Evolutionary conservation across 2,329 filamentous ascomycete genomes (phyloP).

Genomic region (Cladosporium austrohemisphaericum): DNA sequence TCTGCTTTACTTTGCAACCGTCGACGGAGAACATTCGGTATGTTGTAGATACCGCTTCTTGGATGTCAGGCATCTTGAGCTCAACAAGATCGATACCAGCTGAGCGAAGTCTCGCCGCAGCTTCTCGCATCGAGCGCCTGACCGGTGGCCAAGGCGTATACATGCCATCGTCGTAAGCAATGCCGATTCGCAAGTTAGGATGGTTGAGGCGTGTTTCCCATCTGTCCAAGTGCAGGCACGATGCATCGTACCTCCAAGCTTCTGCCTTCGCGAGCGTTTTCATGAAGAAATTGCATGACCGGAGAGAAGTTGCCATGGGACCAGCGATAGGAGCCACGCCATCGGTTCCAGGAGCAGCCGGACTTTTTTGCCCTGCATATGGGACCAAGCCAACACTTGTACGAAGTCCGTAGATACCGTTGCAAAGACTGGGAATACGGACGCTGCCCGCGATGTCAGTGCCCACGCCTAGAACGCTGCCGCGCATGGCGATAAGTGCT

Average conservation of each 20-base stretch:
- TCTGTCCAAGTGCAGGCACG: conserved; percentile 26
- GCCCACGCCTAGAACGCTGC: conserved; percentile 49
- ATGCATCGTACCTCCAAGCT: conserved; percentile 24
- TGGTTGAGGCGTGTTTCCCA: conserved; percentile 16
- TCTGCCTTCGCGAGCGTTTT: conserved; percentile 20
- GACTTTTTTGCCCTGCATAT: conserved; percentile 49
- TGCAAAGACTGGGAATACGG: conserved; percentile 50
- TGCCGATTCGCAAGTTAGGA: conserved; percentile 21
- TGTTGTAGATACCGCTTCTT: conserved; percentile 17
- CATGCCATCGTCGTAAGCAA: conserved; percentile 22
- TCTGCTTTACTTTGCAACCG: not conserved
- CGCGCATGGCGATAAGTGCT: conserved; percentile 48
- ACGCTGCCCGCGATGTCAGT: conserved; percentile 54
- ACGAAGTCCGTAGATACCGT: conserved; percentile 48
- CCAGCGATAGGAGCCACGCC: conserved; percentile 35
- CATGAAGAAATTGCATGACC: conserved; percentile 26
- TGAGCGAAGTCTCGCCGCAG: conserved; percentile 16
- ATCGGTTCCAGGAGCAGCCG: conserved; percentile 44
- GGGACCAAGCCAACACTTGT: conserved; percentile 47
- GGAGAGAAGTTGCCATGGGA: conserved; percentile 27
- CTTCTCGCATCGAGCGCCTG: conserved; percentile 19
- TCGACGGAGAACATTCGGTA: conserved; percentile 18
- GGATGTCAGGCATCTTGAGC: conserved; percentile 19
- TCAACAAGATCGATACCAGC: conserved; percentile 20
- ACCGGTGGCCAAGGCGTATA: conserved; percentile 24